These are phyloP conservation scores for Plantago coronopus DNA, from an alignment of 305 asterid genomes.

Conservation along the genomic window DNA sequence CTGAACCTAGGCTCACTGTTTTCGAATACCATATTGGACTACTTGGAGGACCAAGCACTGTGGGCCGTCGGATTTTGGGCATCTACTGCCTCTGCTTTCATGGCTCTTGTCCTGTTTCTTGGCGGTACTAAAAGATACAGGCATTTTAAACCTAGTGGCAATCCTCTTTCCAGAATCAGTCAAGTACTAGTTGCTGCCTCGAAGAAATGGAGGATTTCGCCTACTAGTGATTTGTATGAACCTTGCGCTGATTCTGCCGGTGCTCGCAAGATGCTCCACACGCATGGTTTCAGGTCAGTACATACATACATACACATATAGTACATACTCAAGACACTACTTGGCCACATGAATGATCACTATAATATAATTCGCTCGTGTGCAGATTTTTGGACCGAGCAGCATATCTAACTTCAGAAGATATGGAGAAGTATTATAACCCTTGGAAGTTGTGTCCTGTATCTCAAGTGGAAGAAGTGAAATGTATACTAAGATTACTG, in stretches of 20 bases:
- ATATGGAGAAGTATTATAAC: conserved; percentile 28
- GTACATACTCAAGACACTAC: neutral
- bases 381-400: conserved; percentile 48
- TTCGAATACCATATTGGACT: conserved; percentile 50
- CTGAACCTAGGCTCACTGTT: conserved; percentile 51
- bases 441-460: conserved; percentile 52
- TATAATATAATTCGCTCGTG: neutral
- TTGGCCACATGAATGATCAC: neutral
- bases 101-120: conserved; percentile 40
- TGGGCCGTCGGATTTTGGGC: conserved; percentile 62
- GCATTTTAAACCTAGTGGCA: conserved; percentile 49
- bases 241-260: conserved; percentile 9
- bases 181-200: conserved; percentile 48
- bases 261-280: conserved; percentile 41
- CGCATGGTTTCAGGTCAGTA: conserved; percentile 45
- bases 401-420: conserved; percentile 37
- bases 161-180: conserved; percentile 42
- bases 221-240: conserved; percentile 24
- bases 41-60: conserved; percentile 48
- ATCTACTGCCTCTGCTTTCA: conserved; percentile 42
- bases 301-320: neutral
- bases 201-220: conserved; percentile 32
- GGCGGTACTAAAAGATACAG: conserved; percentile 45
- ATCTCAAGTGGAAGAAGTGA: conserved; percentile 60
- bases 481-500: conserved; percentile 41